These are phyloP conservation scores for Dictyostelium citrinum DNA, from an alignment of 78 protist genomes.

Conservation along the genomic window DNA sequence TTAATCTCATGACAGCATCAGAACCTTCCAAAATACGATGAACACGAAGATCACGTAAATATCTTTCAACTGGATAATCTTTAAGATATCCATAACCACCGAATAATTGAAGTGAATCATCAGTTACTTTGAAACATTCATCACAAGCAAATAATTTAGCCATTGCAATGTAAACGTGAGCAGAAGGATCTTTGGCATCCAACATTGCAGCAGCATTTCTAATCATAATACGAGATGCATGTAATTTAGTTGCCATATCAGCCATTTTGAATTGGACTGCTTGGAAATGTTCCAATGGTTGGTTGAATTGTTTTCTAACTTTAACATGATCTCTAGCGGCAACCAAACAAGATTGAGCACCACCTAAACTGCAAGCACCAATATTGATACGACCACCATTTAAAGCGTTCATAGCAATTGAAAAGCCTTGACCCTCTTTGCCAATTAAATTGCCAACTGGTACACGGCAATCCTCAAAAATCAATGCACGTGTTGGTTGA, in stretches of 20 bases:
- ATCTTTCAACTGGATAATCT: constrained; percentile 91
- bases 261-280: constrained; percentile 89
- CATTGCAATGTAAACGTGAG: constrained; percentile 90
- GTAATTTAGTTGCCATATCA: constrained; percentile 88
- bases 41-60: constrained; percentile 94
- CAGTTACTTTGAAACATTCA: constrained; percentile 63
- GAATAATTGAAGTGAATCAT: constrained; percentile 91
- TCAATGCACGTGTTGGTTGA: constrained; percentile 89
- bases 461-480: constrained; percentile 87
- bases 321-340: constrained; percentile 78
- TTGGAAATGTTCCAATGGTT: constrained; percentile 82
- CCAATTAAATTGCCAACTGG: constrained; percentile 90
- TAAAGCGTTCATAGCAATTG: constrained; percentile 95
- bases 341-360: constrained; percentile 84
- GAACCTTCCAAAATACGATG: constrained; percentile 95
- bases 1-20: constrained; percentile 77
- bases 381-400: constrained; percentile 95
- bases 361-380: constrained; percentile 92
- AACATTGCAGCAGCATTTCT: constrained; percentile 69
- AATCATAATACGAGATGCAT: constrained; percentile 88
- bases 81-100: constrained; percentile 97
- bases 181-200: constrained; percentile 50
- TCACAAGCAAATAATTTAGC: constrained; percentile 93
- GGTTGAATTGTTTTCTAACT: constrained; percentile 90
- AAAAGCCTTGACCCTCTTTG: constrained; percentile 94